Evolutionary conservation across 352 stramenopile genomes (phyloP).

Genomic region (Phytophthora rubi): DNA sequence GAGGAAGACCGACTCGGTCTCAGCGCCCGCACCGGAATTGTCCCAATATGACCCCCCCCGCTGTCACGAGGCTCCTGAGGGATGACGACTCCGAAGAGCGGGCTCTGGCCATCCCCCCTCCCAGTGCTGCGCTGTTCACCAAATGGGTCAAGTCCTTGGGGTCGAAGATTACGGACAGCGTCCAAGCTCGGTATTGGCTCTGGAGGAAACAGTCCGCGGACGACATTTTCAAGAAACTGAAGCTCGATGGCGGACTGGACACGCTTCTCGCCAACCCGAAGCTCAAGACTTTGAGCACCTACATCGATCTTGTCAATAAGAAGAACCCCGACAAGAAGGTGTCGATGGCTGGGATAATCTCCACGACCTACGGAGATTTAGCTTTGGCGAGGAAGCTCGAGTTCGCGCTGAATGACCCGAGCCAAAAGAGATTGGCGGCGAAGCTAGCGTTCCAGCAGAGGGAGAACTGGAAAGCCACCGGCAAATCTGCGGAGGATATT

Average conservation of each 20-base stretch:
- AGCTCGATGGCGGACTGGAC: slow-evolving; percentile 9
- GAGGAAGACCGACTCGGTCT: neutral
- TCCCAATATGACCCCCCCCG: neutral
- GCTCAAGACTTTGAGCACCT: slow-evolving; percentile 6
- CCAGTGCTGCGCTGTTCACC: neutral
- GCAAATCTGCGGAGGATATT: neutral
- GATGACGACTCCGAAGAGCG: slow-evolving; percentile 3
- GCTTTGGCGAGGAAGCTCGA: slow-evolving; percentile 6
- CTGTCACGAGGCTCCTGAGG: neutral
- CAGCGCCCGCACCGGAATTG: neutral
- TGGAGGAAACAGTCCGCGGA: slow-evolving; percentile 5
- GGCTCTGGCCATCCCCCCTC: neutral
- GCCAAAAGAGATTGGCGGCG: slow-evolving; percentile 2
- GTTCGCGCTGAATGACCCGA: neutral
- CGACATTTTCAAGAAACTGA: slow-evolving; percentile 11
- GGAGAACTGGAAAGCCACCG: neutral
- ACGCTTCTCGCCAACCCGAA: slow-evolving; percentile 10
- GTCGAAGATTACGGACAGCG: slow-evolving; percentile 1
- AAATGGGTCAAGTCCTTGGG: slow-evolving; percentile 4
- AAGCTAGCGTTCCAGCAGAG: neutral
- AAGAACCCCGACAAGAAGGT: slow-evolving; percentile 13
- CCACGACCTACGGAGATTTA: slow-evolving; percentile 15
- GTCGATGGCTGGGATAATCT: slow-evolving; percentile 5
- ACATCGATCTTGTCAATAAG: slow-evolving; percentile 19
- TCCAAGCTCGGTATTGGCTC: slow-evolving; percentile 18